phyloP scores from a whole-genome alignment of 2,329 filamentous ascomycete species.

The Alternaria consortialis region DNA sequence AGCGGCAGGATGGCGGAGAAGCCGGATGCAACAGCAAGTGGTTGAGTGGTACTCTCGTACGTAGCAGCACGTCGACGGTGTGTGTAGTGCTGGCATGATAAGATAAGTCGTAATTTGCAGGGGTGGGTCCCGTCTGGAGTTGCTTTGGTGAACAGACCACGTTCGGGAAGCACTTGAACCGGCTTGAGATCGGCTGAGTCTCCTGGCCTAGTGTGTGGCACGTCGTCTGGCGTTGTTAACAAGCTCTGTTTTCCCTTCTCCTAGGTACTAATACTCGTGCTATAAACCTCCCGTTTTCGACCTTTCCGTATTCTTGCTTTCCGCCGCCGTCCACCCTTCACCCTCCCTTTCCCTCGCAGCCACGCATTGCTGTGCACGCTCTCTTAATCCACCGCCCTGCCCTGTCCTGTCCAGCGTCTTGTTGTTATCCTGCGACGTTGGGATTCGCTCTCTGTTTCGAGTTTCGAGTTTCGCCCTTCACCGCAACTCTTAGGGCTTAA shows the following conservation, averaged over 20 bases:
- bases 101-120: conserved; percentile 9
- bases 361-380: conserved; percentile 21
- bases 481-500: conserved; percentile 11
- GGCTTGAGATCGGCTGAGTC: conserved; percentile 18
- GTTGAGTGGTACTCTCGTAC: conserved; percentile 1
- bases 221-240: conserved; percentile 14
- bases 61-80: neutral
- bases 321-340: conserved; percentile 5
- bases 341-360: conserved; percentile 10
- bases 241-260: conserved; percentile 10
- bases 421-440: conserved; percentile 3
- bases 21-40: conserved; percentile 4
- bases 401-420: conserved; percentile 7
- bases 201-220: conserved; percentile 12
- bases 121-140: conserved; percentile 9
- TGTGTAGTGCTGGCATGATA: conserved; percentile 6
- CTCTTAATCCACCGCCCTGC: conserved; percentile 9
- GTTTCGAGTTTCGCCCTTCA: conserved; percentile 5
- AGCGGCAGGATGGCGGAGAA: neutral
- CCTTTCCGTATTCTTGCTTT: conserved; percentile 15
- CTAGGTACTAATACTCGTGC: conserved; percentile 11
- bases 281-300: conserved; percentile 14
- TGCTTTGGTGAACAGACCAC: conserved; percentile 15
- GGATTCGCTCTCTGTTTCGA: conserved; percentile 7
- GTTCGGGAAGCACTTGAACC: conserved; percentile 17